These are phyloP conservation scores for Aristolochia fimbriata DNA, from an alignment of 164 flowering plant species.

Conservation along the genomic window DNA sequence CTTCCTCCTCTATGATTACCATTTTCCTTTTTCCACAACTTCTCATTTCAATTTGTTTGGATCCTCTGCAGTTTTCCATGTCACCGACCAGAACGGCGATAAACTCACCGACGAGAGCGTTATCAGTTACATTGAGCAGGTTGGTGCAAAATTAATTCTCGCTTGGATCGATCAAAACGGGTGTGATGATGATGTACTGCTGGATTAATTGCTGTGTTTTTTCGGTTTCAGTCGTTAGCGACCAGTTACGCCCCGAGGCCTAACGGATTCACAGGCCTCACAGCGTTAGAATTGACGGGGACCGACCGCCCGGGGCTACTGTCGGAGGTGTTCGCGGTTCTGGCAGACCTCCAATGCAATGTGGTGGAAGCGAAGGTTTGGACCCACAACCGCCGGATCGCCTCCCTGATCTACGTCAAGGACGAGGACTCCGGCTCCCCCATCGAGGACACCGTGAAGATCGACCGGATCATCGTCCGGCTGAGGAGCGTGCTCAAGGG, in stretches of 20 bases:
- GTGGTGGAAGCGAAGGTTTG: constrained; percentile 88
- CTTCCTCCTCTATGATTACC: no score
- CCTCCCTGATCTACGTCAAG: constrained; percentile 74
- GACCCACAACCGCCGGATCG: constrained; percentile 90
- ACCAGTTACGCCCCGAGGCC: constrained; percentile 21
- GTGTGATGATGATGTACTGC: no score
- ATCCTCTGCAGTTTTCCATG: constrained; percentile 72
- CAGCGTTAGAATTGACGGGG: constrained; percentile 75
- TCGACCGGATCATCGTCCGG: constrained; percentile 43
- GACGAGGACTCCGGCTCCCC: constrained; percentile 56
- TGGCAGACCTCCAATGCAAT: constrained; percentile 71
- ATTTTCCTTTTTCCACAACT: no score
- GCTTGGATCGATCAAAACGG: no score
- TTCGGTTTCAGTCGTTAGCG: constrained; percentile 59
- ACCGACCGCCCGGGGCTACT: constrained; percentile 83
- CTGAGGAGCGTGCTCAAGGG: constrained; percentile 70
- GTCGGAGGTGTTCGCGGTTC: constrained; percentile 88
- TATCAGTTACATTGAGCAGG: constrained; percentile 71
- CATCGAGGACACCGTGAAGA: constrained; percentile 54
- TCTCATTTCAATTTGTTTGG: neutral
- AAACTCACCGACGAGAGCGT: constrained; percentile 75
- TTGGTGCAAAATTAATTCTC: constrained; percentile 9
- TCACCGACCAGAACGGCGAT: constrained; percentile 72
- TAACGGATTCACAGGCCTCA: constrained; percentile 33
- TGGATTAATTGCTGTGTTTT: neutral